Conservation (phyloP, 2,329 filamentous ascomycete genomes). For the Pyricularia grisea region DNA sequence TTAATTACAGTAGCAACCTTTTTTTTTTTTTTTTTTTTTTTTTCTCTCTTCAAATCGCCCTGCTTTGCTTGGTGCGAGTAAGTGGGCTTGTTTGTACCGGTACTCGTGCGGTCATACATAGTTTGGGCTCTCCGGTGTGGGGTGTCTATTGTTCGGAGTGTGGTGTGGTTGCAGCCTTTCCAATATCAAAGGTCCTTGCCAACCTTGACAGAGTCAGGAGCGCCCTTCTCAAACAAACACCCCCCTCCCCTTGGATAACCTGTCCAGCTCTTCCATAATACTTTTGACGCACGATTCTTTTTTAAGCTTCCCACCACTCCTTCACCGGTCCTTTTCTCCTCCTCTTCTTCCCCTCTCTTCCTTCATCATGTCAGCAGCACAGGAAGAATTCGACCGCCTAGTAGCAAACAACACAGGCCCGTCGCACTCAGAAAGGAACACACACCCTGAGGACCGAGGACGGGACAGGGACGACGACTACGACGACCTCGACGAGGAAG, state of each 20-base stretch:
- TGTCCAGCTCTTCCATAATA: background rate
- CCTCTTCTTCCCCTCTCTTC: conserved; percentile 9
- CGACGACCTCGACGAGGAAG: conserved; percentile 45
- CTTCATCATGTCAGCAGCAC: conserved; percentile 46
- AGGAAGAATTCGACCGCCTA: conserved; percentile 58
- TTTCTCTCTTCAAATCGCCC: no score
- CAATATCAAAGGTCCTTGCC: background rate
- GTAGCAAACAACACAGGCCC: conserved; percentile 42
- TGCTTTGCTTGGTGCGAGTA: background rate
- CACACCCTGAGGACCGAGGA: conserved; percentile 49
- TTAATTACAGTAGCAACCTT: background rate
- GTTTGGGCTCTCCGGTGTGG: background rate
- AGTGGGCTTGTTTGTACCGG: background rate
- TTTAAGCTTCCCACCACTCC: conserved; percentile 1
- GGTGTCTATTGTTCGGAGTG: background rate
- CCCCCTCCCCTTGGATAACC: background rate
- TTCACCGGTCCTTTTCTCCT: conserved; percentile 2
- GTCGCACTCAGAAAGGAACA: conserved; percentile 23
- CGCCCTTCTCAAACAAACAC: background rate
- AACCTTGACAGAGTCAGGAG: background rate
- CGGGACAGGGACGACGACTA: conserved; percentile 29
- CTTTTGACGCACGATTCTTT: background rate
- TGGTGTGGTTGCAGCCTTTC: background rate
- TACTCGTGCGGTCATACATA: background rate
- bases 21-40: no score